A percentile compares a stretch with the other conserved stretches of the same genome.
phyloP scores from a whole-genome alignment of 208 protist species.

The Jaenimonas drosophilae region DNA sequence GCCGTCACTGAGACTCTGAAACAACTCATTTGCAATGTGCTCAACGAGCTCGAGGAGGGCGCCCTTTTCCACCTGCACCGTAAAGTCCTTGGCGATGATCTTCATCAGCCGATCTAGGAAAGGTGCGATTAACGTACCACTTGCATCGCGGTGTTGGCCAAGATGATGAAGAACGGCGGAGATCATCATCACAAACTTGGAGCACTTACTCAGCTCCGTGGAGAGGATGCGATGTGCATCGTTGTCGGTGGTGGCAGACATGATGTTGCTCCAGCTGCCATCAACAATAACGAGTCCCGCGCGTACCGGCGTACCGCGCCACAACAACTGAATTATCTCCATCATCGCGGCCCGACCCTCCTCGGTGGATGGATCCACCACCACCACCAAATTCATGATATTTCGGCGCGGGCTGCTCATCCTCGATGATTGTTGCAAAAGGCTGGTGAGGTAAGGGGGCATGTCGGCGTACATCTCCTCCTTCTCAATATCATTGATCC shows the following conservation, averaged over 20 bases:
- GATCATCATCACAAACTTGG: too few relatives aligned
- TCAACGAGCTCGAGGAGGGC: too few relatives aligned
- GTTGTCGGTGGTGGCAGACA: background rate
- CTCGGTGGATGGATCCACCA: conserved; percentile 42
- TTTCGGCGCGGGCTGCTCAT: conserved; percentile 47
- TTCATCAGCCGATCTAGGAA: too few relatives aligned
- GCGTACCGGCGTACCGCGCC: conserved; percentile 21
- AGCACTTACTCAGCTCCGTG: too few relatives aligned
- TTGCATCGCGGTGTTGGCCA: too few relatives aligned
- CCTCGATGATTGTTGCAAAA: background rate
- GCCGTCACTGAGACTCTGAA: too few relatives aligned
- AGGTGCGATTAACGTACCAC: too few relatives aligned
- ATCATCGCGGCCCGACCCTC: conserved; percentile 7
- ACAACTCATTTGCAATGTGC: too few relatives aligned
- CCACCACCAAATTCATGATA: conserved; percentile 41
- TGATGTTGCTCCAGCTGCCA: conserved; percentile 8
- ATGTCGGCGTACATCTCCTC: conserved; percentile 31
- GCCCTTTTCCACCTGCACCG: too few relatives aligned
- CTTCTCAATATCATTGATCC: conserved; percentile 73
- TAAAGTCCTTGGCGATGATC: too few relatives aligned
- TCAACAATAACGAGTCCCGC: conserved; percentile 42
- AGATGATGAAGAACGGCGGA: too few relatives aligned
- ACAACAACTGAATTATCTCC: conserved; percentile 7
- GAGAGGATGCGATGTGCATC: background rate
- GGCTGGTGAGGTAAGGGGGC: background rate